phyloP scores from a whole-genome alignment of 768 basidiomycete genomes.

The Botryobasidium botryosum region DNA sequence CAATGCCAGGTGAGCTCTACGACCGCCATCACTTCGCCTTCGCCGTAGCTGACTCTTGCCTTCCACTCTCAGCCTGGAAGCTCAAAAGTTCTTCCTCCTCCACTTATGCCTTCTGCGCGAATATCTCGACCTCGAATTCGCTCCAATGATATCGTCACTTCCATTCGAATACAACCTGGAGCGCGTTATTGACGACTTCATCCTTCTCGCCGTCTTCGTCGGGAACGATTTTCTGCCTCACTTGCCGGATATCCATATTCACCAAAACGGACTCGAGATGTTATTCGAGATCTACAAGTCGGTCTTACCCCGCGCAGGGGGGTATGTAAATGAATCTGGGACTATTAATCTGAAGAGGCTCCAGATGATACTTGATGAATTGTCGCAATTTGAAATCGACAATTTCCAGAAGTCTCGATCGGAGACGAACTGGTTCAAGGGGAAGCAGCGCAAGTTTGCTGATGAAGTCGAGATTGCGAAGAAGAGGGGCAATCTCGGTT shows the following conservation, averaged over 20 bases:
- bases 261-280: slow-evolving; percentile 86
- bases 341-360: slow-evolving; percentile 62
- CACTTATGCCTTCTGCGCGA: slow-evolving; percentile 92
- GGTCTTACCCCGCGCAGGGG: slow-evolving; percentile 58
- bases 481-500: slow-evolving; percentile 48
- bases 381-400: slow-evolving; percentile 75
- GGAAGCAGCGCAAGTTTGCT: slow-evolving; percentile 66
- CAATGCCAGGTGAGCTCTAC: slow-evolving; percentile 28
- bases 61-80: slow-evolving; percentile 33
- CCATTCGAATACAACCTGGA: slow-evolving; percentile 81
- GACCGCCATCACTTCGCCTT: background rate
- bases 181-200: slow-evolving; percentile 94
- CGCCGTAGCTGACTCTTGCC: background rate
- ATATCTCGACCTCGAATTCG: slow-evolving; percentile 94
- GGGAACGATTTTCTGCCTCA: slow-evolving; percentile 97
- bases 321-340: slow-evolving; percentile 86
- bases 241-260: slow-evolving; percentile 91
- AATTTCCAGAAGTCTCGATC: slow-evolving; percentile 84
- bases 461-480: slow-evolving; percentile 44
- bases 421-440: slow-evolving; percentile 89
- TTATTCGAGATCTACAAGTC: slow-evolving; percentile 94
- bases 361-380: slow-evolving; percentile 76
- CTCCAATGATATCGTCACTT: slow-evolving; percentile 33
- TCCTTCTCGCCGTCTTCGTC: slow-evolving; percentile 88
- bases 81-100: slow-evolving; percentile 84